Base-by-base conservation (phyloP, 1,284 basidiomycete species). In the Leucoagaricus sp. region DNA sequence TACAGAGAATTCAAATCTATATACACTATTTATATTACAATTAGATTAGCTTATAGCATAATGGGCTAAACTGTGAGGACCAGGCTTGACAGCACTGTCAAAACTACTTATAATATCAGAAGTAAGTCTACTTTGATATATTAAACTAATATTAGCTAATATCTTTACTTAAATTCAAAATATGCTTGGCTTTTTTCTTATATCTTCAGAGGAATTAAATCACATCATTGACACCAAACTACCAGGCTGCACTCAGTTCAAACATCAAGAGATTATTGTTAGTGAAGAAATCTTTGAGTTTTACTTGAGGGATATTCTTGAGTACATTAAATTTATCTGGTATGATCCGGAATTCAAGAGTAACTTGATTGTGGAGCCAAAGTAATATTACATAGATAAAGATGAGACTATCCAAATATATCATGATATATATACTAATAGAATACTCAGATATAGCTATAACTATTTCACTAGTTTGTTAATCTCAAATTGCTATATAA, bases 281-380 rank as follows among this genome's bases (percentile, higher is more conserved):
- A 64, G 52, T 1, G 62, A 59, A 2, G 64, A 71, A 55, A 59
- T 57, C 1, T 67, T 63, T 41, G 69, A 72, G 13, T 25, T 74
- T 0, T 72, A 65, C 40, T 64, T 50, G 17, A 59, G 63, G 2
- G 61, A 70, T 51, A 50, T 64, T 4, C 12, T 68, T 2, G 60
- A 62, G n/a, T 70, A 68, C 29, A 63, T 70, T 6, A 10, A 59
- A 28, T 65, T 59, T 1, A 58, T 71, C 4, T 64, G 55, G 44
- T 59, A 63, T 0, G 58, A 69, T 29, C 61, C 66, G 0, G 59
- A 61, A 0, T 63, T 70, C 48, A n/a, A 51, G 1, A 36, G 15
- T 0, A 34, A 58, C 21, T 56, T 68, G n/a, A 13, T 46, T 19
- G 33, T 40, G 28, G 55, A 28, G 2, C 55, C 48, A 1, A 49